Base-by-base conservation (phyloP, 495 filamentous ascomycete species). In the Penicillium manginii region DNA sequence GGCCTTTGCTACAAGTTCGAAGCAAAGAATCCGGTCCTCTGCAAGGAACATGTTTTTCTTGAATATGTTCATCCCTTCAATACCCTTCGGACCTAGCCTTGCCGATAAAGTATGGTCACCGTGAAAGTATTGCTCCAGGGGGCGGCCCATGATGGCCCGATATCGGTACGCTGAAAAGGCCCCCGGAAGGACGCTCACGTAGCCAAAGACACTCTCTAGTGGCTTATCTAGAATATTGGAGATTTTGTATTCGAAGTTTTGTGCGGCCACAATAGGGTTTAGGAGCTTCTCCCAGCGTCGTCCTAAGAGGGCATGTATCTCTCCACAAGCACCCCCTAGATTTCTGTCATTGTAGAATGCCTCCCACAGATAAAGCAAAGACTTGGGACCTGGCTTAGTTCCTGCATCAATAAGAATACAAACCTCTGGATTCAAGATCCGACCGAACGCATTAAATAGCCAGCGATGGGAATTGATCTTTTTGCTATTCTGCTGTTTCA, bases 401-500 rank as follows among this genome's bases (percentile, higher is more conserved):
- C 40, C 40, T 17, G 40, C 40, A 17, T 43, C 40, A 18, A 43
- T 43, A 19, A 43, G 40, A 10, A 43, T 43, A 43, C 40, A 43
- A 9, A 43, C 40, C n/a, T 43, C 40, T 43, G 40, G 40, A 43
- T 43, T 43, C 40, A 43, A 10, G 2, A 43, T 43, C 7, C 40
- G 40, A 10, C 40, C 40, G 7, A 43, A 43, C 8, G 40, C 40
- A 18, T 43, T 43, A n/a, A 43, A 43, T 8, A 43, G 17, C 40
- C 40, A 43, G 4, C 40, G 40, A 18, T 43, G 40, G 40, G 40
- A 43, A 17, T 43, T 43, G 40, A 43, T 43, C 17, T 43, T 43
- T 43, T 43, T 43, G 40, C 40, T 43, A n/a, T 43, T 43, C n/a
- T 43, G 40, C n/a, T 43, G 40, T 43, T 43, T 43, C 4, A 43